Percentiles rank a stretch among this genome's conserved stretches.
Conservation (phyloP, 2,329 filamentous ascomycete species). For the Ceratocystis colombiana region DNA sequence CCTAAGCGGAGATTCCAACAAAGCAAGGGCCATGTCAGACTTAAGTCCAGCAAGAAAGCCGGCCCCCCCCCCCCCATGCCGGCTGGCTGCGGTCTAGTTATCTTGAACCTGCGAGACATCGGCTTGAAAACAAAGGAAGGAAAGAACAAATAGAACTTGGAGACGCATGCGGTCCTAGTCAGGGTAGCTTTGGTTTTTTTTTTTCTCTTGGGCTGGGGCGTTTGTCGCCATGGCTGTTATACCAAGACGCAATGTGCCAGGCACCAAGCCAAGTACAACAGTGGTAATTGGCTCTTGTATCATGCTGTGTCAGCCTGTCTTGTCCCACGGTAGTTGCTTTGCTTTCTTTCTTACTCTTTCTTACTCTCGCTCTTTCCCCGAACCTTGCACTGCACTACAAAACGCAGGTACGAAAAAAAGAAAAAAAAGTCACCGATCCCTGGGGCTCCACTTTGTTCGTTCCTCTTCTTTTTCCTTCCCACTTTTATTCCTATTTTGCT, state of each 20-base stretch:
- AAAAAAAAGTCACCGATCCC: neutral
- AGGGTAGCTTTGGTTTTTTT: neutral
- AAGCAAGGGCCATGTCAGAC: no score
- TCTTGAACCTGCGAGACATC: neutral
- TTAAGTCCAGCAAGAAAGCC: no score
- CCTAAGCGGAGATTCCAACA: no score
- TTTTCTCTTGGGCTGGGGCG: neutral
- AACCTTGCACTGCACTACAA: neutral
- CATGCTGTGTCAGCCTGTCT: constrained; percentile 1
- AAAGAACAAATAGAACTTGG: neutral
- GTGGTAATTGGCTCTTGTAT: neutral
- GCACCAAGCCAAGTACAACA: neutral
- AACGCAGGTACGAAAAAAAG: neutral
- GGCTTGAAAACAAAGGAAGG: neutral
- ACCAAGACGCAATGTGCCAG: neutral
- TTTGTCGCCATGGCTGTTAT: neutral
- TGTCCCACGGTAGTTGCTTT: neutral
- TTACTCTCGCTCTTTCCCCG: neutral
- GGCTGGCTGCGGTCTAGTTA: neutral
- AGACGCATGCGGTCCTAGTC: neutral
- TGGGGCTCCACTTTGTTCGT: neutral
- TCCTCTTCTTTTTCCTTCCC: neutral
- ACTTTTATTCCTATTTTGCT: neutral
- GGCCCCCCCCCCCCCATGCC: neutral
- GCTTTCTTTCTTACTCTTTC: neutral